phyloP scores from a whole-genome alignment of 768 basidiomycete genomes.

The Leccinum incarnatum region DNA sequence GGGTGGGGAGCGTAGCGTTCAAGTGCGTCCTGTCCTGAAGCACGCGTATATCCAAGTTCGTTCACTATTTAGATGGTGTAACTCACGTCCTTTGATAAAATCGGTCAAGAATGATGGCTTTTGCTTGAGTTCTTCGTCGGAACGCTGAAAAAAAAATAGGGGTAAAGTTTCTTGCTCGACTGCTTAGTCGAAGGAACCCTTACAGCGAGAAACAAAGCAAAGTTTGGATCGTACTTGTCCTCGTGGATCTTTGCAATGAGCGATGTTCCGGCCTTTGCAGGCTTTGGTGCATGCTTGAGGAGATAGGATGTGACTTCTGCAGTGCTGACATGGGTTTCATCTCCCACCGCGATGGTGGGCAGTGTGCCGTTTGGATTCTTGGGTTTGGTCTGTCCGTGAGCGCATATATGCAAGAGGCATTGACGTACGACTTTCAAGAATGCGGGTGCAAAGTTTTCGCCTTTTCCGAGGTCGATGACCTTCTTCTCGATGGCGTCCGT shows the following conservation, averaged over 20 bases:
- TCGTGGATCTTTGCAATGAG: slow-evolving; percentile 44
- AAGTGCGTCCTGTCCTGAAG: slow-evolving; percentile 43
- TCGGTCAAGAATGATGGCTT: slow-evolving; percentile 32
- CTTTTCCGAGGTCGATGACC: slow-evolving; percentile 41
- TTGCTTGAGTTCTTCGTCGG: slow-evolving; percentile 44
- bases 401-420: not conserved
- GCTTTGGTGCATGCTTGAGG: slow-evolving; percentile 36
- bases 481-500: slow-evolving; percentile 35
- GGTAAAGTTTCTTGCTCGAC: not conserved
- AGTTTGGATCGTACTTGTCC: slow-evolving; percentile 50
- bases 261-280: slow-evolving; percentile 34
- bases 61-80: not conserved
- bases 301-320: slow-evolving; percentile 41
- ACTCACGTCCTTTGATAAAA: slow-evolving; percentile 43
- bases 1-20: slow-evolving; percentile 34
- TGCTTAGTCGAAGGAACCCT: slow-evolving; percentile 5
- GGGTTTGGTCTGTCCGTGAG: not conserved
- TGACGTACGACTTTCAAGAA: slow-evolving; percentile 41
- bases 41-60: not conserved
- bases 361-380: slow-evolving; percentile 46
- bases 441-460: slow-evolving; percentile 46
- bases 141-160: slow-evolving; percentile 32
- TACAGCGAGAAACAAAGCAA: slow-evolving; percentile 42
- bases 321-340: slow-evolving; percentile 39
- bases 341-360: slow-evolving; percentile 39